These are phyloP conservation scores for Asterophora parasitica DNA, from an alignment of 768 basidiomycete genomes.

Conservation along the genomic window DNA sequence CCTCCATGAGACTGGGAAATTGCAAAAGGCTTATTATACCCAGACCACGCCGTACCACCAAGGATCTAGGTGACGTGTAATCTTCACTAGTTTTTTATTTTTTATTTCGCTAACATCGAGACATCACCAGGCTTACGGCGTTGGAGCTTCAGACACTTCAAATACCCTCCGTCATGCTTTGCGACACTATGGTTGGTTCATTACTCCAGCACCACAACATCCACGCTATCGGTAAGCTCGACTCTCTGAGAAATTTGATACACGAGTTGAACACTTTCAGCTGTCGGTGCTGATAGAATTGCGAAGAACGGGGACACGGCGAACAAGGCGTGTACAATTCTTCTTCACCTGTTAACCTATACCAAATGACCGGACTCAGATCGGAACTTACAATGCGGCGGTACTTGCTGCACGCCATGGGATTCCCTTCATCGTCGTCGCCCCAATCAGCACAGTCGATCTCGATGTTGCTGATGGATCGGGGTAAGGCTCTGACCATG, in stretches of 20 bases:
- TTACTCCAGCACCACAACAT: slow-evolving; percentile 84
- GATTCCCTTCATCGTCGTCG: slow-evolving; percentile 90
- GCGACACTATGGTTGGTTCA: slow-evolving; percentile 97
- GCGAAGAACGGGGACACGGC: slow-evolving; percentile 95
- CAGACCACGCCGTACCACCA: slow-evolving; percentile 95
- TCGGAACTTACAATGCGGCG: slow-evolving; percentile 96
- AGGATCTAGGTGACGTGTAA: slow-evolving; percentile 60
- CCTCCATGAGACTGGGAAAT: slow-evolving; percentile 71
- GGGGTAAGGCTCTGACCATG: slow-evolving; percentile 35
- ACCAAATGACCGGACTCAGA: slow-evolving; percentile 33
- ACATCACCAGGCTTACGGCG: slow-evolving; percentile 65
- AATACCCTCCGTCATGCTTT: slow-evolving; percentile 90
- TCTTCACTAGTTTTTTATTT: background rate
- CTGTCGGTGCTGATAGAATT: slow-evolving; percentile 85
- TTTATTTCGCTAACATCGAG: background rate
- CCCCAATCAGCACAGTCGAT: slow-evolving; percentile 90
- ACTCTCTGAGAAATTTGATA: background rate
- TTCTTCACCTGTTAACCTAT: background rate
- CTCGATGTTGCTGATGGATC: slow-evolving; percentile 69
- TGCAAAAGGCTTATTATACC: slow-evolving; percentile 85
- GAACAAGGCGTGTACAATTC: slow-evolving; percentile 58
- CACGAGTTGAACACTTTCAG: slow-evolving; percentile 28
- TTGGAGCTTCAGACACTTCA: slow-evolving; percentile 81
- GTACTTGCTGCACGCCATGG: slow-evolving; percentile 83
- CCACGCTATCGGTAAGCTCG: slow-evolving; percentile 63